phyloP scores from a whole-genome alignment of 495 filamentous ascomycete species.

The Beverwykella pulmonaria region DNA sequence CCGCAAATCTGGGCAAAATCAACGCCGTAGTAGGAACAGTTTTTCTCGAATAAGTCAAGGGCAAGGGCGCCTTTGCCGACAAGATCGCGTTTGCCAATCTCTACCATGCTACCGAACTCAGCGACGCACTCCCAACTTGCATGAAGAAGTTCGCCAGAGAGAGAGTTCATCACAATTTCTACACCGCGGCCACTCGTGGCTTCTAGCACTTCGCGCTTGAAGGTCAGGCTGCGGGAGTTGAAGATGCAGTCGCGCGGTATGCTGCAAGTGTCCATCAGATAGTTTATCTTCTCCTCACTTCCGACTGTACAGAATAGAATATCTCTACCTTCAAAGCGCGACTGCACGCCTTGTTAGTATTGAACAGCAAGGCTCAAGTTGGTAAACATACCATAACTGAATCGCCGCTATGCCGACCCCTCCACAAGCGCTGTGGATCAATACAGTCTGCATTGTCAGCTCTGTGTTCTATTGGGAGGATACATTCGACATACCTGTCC shows the following conservation, averaged over 20 bases:
- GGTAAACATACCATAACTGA: no score
- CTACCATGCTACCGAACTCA: constrained; percentile 7
- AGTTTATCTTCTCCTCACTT: constrained; percentile 4
- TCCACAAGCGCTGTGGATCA: not conserved
- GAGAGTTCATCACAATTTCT: constrained; percentile 12
- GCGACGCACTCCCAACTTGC: not conserved
- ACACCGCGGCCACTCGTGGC: constrained; percentile 11
- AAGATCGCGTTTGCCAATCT: constrained; percentile 12
- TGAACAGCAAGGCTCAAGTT: no score
- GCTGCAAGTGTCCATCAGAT: constrained; percentile 1
- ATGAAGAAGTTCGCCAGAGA: constrained; percentile 7
- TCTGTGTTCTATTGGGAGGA: not conserved
- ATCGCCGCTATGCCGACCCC: not conserved
- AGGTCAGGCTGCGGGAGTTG: not conserved
- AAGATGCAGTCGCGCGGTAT: constrained; percentile 9
- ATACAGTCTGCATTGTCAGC: not conserved
- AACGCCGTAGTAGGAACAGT: not conserved
- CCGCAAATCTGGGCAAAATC: not conserved
- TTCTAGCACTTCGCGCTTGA: not conserved
- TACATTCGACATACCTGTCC: no score
- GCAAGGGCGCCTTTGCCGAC: not conserved
- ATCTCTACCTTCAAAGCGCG: no score
- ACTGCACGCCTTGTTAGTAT: no score
- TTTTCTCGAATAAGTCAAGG: not conserved
- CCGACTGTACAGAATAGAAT: constrained; percentile 18